Evolutionary conservation across 2,329 filamentous ascomycete species (phyloP).

Genomic region (Fusarium marasasianum): DNA sequence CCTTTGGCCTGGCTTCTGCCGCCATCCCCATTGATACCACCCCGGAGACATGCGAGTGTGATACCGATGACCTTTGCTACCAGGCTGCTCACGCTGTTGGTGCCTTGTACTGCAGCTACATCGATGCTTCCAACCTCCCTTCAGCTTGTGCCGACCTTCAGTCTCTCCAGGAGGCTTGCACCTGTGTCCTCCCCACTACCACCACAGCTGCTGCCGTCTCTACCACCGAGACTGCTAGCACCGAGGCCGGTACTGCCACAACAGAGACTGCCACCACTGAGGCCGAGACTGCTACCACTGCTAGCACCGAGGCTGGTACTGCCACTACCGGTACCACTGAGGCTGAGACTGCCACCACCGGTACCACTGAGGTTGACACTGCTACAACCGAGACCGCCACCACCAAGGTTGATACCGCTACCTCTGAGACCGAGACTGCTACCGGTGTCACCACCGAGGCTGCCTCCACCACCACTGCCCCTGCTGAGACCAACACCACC

Average conservation of each 20-base stretch:
- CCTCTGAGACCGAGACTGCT: not conserved
- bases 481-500: constrained; percentile 6
- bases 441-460: not conserved
- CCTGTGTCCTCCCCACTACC: not conserved
- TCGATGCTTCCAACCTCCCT: not conserved
- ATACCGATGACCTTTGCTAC: constrained; percentile 9
- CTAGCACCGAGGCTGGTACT: constrained; percentile 10
- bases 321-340: not conserved
- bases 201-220: not conserved
- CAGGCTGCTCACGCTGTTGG: not conserved
- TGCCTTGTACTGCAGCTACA: no score
- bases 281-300: not conserved
- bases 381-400: not conserved
- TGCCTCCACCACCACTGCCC: constrained; percentile 7
- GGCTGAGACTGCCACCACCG: not conserved
- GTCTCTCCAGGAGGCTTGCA: not conserved
- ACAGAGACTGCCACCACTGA: not conserved
- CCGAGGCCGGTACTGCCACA: constrained; percentile 5
- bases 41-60: constrained; percentile 10
- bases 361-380: not conserved
- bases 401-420: constrained; percentile 2
- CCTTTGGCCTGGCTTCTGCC: constrained; percentile 42
- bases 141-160: not conserved
- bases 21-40: fast-evolving
- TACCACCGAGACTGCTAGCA: constrained; percentile 7